These are phyloP conservation scores for Hyphopichia pseudoburtonii DNA, from an alignment of 1,139 yeast genomes.

Conservation along the genomic window DNA sequence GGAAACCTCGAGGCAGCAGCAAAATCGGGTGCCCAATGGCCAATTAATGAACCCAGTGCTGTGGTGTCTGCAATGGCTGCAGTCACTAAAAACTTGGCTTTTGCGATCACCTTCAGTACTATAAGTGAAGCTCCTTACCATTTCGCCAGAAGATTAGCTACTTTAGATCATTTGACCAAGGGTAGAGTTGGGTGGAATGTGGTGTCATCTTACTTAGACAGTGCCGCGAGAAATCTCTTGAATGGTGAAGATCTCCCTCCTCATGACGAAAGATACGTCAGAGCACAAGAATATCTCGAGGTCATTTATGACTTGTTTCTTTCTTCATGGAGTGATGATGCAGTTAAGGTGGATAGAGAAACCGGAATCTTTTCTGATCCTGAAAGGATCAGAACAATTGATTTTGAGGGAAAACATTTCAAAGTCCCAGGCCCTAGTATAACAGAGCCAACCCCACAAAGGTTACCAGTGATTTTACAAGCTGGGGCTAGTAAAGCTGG, in stretches of 20 bases:
- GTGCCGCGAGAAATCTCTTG: conserved; percentile 40
- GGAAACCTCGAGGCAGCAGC: conserved; percentile 36
- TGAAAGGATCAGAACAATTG: conserved; percentile 38
- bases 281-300: conserved; percentile 43
- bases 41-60: conserved; percentile 42
- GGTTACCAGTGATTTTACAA: conserved; percentile 46
- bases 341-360: conserved; percentile 32
- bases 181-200: conserved; percentile 51
- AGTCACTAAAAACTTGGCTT: conserved; percentile 37
- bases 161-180: conserved; percentile 42
- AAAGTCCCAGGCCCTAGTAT: conserved; percentile 48
- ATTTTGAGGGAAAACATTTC: conserved; percentile 39
- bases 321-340: conserved; percentile 49
- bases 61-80: conserved; percentile 42
- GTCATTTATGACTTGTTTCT: conserved; percentile 39
- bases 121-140: conserved; percentile 47
- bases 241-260: conserved; percentile 35
- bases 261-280: conserved; percentile 39
- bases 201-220: conserved; percentile 40
- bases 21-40: conserved; percentile 42
- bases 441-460: conserved; percentile 45
- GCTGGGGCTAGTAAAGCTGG: conserved; percentile 50
- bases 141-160: conserved; percentile 43
- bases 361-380: conserved; percentile 39
- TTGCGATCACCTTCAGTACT: conserved; percentile 45